Evolutionary conservation across 75 land plant species (phyloP), one percentile per base, ranked within the genome.

Genomic region (Cunninghamia lanceolata): DNA sequence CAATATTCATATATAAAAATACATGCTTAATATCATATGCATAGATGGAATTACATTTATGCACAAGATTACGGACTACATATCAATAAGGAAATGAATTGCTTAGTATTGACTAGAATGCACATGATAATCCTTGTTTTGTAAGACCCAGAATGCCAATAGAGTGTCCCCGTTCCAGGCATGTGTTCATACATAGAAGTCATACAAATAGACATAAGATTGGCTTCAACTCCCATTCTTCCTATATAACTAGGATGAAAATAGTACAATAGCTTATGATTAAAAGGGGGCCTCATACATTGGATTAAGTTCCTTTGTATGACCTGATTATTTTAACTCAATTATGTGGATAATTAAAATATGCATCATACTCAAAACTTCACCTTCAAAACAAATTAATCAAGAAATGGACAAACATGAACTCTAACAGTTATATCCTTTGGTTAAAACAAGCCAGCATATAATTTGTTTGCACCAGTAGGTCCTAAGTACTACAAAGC

Each of bases 311-410:
- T 34, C 14, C 36, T 34, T 73, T 34, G 4, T 32, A 34, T 73
- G 36, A 73, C 36, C 1, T 73, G 36, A 73, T 32, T 73, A 73
- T 32, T 73, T 28, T 32, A 34, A 32, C 14, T 30, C 36, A 10
- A 73, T 73, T 73, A 73, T 34, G 75, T 73, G 2, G 0, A 71
- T 34, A 32, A 73, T 30, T 34, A 14, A 34, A 34, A 73, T 10
- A 73, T 73, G 35, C 15, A 9, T 68, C 28, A 38, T 39, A 77
- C 35, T 42, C 30, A 52, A 40, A 46, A 32, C 52, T 82, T 43
- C 13, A 84, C 53, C 21, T 84, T 30, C n/a, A 85, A 39, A 16
- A 9, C 11, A 85, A 25, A 66, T 15, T 40, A 85, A 86, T 43
- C n/a, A 45, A 6, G 40, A 70, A 52, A 85, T 17, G 38, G 17